Percentiles rank a stretch among this genome's conserved stretches.
These are phyloP conservation scores for Chlorella sorokiniana DNA, from an alignment of 139 green algal genomes.

Conservation along the genomic window DNA sequence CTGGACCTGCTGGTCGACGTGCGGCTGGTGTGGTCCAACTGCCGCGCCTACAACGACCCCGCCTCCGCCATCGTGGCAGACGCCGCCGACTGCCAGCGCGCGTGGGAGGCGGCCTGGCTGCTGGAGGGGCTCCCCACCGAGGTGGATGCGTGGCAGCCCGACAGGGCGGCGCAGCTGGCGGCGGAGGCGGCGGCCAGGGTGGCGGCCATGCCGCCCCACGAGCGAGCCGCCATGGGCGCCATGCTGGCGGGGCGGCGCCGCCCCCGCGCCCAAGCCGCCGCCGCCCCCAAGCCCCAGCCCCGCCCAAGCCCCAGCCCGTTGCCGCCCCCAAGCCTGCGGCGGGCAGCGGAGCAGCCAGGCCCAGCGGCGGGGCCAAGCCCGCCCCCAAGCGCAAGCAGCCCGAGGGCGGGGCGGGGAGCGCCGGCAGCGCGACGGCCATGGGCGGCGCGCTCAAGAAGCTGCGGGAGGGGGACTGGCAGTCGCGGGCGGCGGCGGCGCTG, in stretches of 20 bases:
- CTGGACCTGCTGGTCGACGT: conserved; percentile 10
- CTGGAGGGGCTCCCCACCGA: conserved; percentile 18
- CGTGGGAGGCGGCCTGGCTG: conserved; percentile 17
- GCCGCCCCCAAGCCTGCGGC: neutral
- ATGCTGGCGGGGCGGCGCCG: neutral
- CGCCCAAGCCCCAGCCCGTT: neutral
- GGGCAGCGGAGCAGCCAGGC: no score
- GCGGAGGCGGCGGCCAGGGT: neutral
- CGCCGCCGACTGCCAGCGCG: conserved; percentile 8
- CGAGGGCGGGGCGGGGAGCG: neutral
- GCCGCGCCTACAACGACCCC: conserved; percentile 38
- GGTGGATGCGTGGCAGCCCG: neutral
- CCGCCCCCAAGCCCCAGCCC: no score
- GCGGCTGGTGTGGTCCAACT: conserved; percentile 48
- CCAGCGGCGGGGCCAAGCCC: neutral
- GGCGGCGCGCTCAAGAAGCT: no score
- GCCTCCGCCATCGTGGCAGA: conserved; percentile 15
- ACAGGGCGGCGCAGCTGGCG: conserved; percentile 2
- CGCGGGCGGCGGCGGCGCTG: conserved; percentile 19
- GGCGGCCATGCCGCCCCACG: neutral
- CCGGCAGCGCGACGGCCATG: neutral
- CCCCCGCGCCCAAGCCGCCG: neutral
- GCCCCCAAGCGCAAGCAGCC: conserved; percentile 7
- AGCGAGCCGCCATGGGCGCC: neutral
- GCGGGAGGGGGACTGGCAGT: conserved; percentile 22